Evolutionary conservation across 2,329 filamentous ascomycete species (phyloP).

Genomic region (Gliomastix tumulicola): DNA sequence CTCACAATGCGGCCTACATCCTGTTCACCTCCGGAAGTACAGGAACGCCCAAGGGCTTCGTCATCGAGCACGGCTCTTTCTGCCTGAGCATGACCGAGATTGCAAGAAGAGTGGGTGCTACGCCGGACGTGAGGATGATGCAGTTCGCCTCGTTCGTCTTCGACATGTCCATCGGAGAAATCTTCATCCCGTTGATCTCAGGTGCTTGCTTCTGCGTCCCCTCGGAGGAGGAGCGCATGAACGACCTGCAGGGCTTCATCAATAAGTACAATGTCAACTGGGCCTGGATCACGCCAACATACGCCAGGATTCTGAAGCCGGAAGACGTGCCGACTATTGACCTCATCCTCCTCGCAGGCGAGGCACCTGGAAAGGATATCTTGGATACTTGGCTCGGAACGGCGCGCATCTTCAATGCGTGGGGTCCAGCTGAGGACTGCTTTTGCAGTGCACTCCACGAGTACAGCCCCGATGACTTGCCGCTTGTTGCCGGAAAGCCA

Average conservation of each 20-base stretch:
- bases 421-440: conserved; percentile 11
- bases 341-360: conserved; percentile 3
- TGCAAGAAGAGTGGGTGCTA: conserved; percentile 7
- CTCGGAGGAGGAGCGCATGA: conserved; percentile 28
- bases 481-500: conserved; percentile 5
- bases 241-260: conserved; percentile 18
- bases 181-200: conserved; percentile 8
- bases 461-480: background rate
- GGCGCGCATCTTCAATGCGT: conserved; percentile 5
- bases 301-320: background rate
- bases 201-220: conserved; percentile 24
- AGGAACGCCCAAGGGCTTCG: background rate
- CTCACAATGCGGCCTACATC: conserved; percentile 7
- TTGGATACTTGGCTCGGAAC: conserved; percentile 8
- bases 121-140: conserved; percentile 3
- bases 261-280: conserved; percentile 9
- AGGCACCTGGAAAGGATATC: conserved; percentile 7
- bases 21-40: conserved; percentile 1
- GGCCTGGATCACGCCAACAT: conserved; percentile 8
- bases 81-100: background rate
- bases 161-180: conserved; percentile 11
- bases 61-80: conserved; percentile 5
- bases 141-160: conserved; percentile 2
- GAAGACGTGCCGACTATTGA: background rate
- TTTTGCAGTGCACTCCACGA: conserved; percentile 1